Evolutionary conservation across 1,139 yeast species (phyloP).

Genomic region (Suhomyces panamericanus): DNA sequence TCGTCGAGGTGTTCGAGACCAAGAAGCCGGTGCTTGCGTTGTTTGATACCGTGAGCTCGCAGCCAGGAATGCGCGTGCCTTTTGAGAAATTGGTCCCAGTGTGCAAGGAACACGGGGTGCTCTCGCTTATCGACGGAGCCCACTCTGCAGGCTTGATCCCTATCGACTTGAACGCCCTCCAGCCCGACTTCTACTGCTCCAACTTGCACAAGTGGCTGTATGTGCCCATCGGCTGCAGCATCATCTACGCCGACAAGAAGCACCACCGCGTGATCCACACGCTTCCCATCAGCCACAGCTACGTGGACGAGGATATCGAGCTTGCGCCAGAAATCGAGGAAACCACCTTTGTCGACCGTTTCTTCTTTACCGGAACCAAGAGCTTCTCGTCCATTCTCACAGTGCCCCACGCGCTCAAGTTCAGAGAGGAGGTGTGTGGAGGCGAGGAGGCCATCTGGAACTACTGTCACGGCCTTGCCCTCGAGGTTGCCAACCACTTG

Average conservation of each 20-base stretch:
- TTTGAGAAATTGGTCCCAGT: slow-evolving; percentile 48
- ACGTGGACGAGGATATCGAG: slow-evolving; percentile 26
- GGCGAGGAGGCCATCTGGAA: slow-evolving; percentile 55
- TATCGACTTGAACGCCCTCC: slow-evolving; percentile 41
- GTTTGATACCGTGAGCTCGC: slow-evolving; percentile 63
- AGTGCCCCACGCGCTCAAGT: slow-evolving; percentile 46
- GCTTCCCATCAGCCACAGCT: slow-evolving; percentile 56
- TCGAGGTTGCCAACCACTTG: slow-evolving; percentile 34
- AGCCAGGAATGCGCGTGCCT: slow-evolving; percentile 66
- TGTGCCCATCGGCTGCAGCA: slow-evolving; percentile 59
- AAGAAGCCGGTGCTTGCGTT: slow-evolving; percentile 40
- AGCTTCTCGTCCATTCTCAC: slow-evolving; percentile 29
- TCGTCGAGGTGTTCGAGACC: slow-evolving; percentile 31
- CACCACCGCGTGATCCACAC: slow-evolving; percentile 56
- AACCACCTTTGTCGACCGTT: slow-evolving; percentile 39
- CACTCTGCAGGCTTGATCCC: slow-evolving; percentile 63
- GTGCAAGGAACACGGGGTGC: slow-evolving; percentile 47
- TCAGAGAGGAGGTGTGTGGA: slow-evolving; percentile 57
- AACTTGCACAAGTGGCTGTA: slow-evolving; percentile 73
- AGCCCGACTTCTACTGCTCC: slow-evolving; percentile 63
- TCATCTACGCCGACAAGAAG: slow-evolving; percentile 56
- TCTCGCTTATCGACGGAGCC: slow-evolving; percentile 71
- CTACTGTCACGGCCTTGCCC: slow-evolving; percentile 50
- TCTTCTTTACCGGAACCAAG: slow-evolving; percentile 40
- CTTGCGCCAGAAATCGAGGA: slow-evolving; percentile 24